phyloP scores from a whole-genome alignment of 148 eudicot species.

The Arbutus unedo region DNA sequence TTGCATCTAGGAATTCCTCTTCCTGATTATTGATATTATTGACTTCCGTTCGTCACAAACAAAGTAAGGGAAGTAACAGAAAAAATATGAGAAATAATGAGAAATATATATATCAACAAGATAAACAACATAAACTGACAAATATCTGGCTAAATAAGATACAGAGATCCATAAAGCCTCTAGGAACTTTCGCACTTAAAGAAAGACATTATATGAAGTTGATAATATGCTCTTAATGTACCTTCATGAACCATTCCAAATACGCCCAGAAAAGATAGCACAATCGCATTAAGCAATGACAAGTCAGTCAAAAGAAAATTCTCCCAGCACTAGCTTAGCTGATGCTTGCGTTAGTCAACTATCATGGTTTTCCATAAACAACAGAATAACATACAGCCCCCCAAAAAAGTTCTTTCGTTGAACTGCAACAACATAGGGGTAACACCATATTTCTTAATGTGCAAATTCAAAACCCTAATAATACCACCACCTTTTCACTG shows the following conservation, averaged over 20 bases:
- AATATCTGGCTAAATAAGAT: neutral
- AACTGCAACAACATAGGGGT: neutral
- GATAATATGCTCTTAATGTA: neutral
- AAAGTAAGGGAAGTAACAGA: neutral
- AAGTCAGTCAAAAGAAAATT: neutral
- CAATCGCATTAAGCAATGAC: neutral
- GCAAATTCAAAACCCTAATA: conserved; percentile 1
- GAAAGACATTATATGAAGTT: neutral
- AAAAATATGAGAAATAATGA: neutral
- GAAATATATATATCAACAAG: neutral
- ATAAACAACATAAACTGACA: neutral
- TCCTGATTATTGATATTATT: neutral
- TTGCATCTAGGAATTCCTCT: neutral
- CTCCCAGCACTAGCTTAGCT: neutral
- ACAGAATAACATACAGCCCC: neutral
- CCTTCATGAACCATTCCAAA: neutral
- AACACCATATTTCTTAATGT: neutral
- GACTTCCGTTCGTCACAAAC: neutral
- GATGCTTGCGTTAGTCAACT: neutral
- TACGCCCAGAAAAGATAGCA: neutral
- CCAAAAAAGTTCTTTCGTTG: neutral
- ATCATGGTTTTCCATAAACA: neutral
- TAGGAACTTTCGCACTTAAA: neutral
- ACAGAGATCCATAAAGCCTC: neutral
- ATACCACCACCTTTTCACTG: neutral